Conservation (phyloP, 1,284 basidiomycete genomes). For the Leccinum huronense region DNA sequence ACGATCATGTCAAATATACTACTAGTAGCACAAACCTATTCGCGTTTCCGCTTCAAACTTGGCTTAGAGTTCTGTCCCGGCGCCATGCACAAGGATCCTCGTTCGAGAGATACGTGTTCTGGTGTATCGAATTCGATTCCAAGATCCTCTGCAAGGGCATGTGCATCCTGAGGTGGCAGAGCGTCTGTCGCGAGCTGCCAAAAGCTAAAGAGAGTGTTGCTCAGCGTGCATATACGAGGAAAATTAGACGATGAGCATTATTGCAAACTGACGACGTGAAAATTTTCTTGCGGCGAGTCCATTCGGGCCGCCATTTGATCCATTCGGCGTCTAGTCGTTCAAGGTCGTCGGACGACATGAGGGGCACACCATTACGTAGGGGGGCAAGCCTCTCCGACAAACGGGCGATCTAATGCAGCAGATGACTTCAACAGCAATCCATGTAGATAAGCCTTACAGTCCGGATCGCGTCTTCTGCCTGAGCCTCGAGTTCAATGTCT, state of each 20-base stretch:
- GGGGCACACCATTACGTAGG: slow-evolving; percentile 60
- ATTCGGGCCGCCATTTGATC: slow-evolving; percentile 69
- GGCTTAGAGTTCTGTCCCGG: slow-evolving; percentile 16
- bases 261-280: slow-evolving; percentile 55
- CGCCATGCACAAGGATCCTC: slow-evolving; percentile 22
- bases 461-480: slow-evolving; percentile 44
- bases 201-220: slow-evolving; percentile 44
- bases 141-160: slow-evolving; percentile 63
- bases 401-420: slow-evolving; percentile 46
- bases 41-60: slow-evolving; percentile 34
- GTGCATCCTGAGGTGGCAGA: slow-evolving; percentile 60
- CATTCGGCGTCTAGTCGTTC: slow-evolving; percentile 63
- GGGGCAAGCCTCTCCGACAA: slow-evolving; percentile 55
- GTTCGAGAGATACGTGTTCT: slow-evolving; percentile 55
- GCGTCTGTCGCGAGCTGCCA: slow-evolving; percentile 71
- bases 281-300: slow-evolving; percentile 64
- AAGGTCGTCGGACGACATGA: slow-evolving; percentile 66
- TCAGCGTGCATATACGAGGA: slow-evolving; percentile 9
- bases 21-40: slow-evolving; percentile 13
- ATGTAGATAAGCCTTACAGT: slow-evolving; percentile 38
- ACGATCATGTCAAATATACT: background rate
- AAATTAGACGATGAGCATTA: slow-evolving; percentile 1
- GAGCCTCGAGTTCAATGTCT: slow-evolving; percentile 58
- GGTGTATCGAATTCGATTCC: slow-evolving; percentile 71
- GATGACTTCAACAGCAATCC: slow-evolving; percentile 7